Evolutionary conservation across 208 protist species (phyloP), one percentile per base, ranked within the genome.

Genomic region (Borovskyia barvae): DNA sequence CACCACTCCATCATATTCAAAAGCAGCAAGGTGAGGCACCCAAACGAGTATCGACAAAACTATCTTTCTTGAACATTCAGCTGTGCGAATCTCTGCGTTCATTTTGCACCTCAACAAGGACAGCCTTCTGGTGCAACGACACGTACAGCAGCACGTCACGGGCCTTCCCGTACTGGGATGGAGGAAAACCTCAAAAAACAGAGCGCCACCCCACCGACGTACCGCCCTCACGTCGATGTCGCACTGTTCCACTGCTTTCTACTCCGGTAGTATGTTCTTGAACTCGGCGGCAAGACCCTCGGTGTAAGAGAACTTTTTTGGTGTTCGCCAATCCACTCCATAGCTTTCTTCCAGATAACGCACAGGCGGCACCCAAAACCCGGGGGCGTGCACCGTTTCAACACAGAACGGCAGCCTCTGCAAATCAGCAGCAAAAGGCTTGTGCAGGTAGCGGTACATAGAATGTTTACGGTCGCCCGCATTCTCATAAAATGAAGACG

Each of bases 401-500:
- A 32, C 72, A 46, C 82, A 95, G 50, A 95, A 92, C 0, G 58
- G 33, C 8, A 70, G 19, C 5, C 33, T 24, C 7, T 60, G 29
- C 12, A 93, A 61, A 22, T 56, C 22, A 3, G 59, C 17, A 9
- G 42, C 52, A 46, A 92, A 93, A 0, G 83, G 75, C 4, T 39
- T 26, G 43, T 96, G 83, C 11, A 52, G 53, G 54, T 93, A 94
- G 30, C 91, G 80, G 54, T 96, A 96, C 87, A 94, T 96, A 6
- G 71, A 59, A 46, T 92, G 80, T 5, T 39, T 25, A 8, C 91
- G 80, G 12, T 55, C 11, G 2, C 25, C 49, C 2, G 86, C 67
- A 12, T 72, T 32, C 41, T 88, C 87, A 48, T 94, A 96, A 53
- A 90, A 82, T 0, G 84, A 84, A 8, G 86, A 78, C 15, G 69